A percentile compares a stretch with the other conserved stretches of the same genome.
These are phyloP conservation scores for Amanita subjunquillea DNA, from an alignment of 768 basidiomycete genomes.

Conservation along the genomic window DNA sequence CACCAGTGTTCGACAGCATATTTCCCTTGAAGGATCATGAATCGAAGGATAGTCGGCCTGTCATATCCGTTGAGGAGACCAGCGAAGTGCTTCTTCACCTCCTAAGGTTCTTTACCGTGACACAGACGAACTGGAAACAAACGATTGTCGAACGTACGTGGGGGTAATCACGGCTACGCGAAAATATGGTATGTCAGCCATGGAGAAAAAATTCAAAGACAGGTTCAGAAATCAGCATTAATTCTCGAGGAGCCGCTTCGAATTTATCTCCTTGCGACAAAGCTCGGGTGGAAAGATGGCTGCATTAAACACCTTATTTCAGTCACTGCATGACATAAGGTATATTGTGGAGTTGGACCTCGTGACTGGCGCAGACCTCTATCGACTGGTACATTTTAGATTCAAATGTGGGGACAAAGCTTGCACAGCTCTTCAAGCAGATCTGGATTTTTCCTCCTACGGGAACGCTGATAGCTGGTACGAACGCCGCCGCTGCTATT, in stretches of 20 bases:
- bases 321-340: neutral
- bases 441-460: neutral
- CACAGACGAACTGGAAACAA: neutral
- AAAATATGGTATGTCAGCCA: neutral
- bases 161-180: neutral
- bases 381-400: neutral
- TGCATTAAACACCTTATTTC: neutral
- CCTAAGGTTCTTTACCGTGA: slow-evolving; percentile 5
- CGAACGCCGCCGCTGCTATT: neutral
- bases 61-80: slow-evolving; percentile 9
- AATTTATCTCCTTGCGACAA: neutral
- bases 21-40: slow-evolving; percentile 10
- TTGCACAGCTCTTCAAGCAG: neutral
- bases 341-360: neutral
- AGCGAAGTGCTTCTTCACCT: slow-evolving; percentile 4
- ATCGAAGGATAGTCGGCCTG: slow-evolving; percentile 2
- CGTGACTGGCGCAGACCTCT: neutral
- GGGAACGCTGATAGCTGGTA: neutral
- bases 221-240: neutral
- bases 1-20: slow-evolving; percentile 22
- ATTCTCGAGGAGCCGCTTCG: neutral
- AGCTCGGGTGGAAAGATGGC: neutral
- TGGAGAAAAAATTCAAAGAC: neutral
- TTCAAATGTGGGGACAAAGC: neutral
- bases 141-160: neutral